Base-by-base conservation (phyloP, 345 rosid species). In the Eutrema japonicum region DNA sequence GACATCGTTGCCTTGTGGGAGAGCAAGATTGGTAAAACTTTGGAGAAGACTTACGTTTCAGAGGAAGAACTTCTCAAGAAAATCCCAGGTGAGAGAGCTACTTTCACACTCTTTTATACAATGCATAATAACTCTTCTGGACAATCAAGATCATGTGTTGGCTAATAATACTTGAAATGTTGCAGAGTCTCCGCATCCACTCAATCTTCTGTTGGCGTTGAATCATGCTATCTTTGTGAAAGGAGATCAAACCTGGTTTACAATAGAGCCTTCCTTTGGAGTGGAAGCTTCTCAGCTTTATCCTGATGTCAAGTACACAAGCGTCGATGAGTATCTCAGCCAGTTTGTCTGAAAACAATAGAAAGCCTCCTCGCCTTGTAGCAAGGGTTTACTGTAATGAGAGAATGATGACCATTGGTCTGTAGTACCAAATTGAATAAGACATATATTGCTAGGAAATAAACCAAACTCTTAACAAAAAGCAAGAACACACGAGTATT, bases 1-100 rank as follows among this genome's bases (percentile, higher is more conserved):
- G 87, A 90, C 6, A 71, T 88, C 4, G 82, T 85, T 4, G 71
- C 86, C 32, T 33, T 88, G 75, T 90, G 93, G 96, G 96, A 90
- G 82, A 85, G 78, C 78, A 90, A 84, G 74, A 86, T 88, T 12
- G 85, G 85, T 41, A 88, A 72, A 65, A 82, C 81, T 45, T 81
- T 86, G 11, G 85, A 86, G 66, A 86, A 76, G 73, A 73, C 52
- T 50, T 80, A 82, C 30, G 46, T 86, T 73, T 68, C 85, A 10
- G 88, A 88, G 78, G 93, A 87, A 64, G 73, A 85, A 56, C 43
- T 86, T 38, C 82, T 89, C 59, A 70, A 70, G 71, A 70, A 56
- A 47, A 54, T 70, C 48, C 50, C 74, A 46, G 71, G 79, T 69
- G 43, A 43, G 59, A 27, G 43, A 69, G 64, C 4, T 69, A 5